Base-by-base conservation (phyloP, 306 rosid species). In the Cicer yamashitae region DNA sequence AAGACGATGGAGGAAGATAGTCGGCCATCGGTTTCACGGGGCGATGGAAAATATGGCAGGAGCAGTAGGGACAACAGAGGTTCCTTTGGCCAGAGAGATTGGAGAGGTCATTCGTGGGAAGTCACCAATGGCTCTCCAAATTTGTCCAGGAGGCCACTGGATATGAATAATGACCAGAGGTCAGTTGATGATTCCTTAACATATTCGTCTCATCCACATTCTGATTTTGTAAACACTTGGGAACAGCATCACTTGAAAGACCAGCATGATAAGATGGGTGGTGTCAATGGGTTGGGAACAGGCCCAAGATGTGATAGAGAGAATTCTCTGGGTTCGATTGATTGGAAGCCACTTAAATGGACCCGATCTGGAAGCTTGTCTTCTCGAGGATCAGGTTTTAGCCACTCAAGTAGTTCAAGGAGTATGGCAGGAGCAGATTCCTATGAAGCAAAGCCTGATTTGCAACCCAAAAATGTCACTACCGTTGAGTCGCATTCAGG, bases 281-380 rank as follows among this genome's bases (percentile, higher is more conserved):
- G 84, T 81, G 84, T 84, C 48, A 83, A 59, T 75, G 97, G 89
- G 84, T 47, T 80, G 62, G 85, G 84, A 60, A 60, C 90, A 40
- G 89, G 88, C 64, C 86, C 84, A 47, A 89, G 85, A 78, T 78
- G 86, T 81, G 96, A 94, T 37, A 86, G 85, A 70, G 96, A 89
- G 37, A 82, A 77, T 47, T 81, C 92, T 2, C 74, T 87, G 61
- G 88, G 89, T 65, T 82, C 91, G 51, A 72, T 74, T 75, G 91
- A 88, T 78, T 96, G 99, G 99, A 96, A 87, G 91, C 91, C 91
- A 13, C 83, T 92, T n/a, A 96, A 92, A 79, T 96, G 99, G 98
- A 79, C 88, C 11, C 89, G 99, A 8, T 86, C 97, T 61, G 97
- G 92, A 78, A 92, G 96, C 83, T 80, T 92, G 82, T 90, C 97